Evolutionary conservation across 2,329 filamentous ascomycete genomes (phyloP), one percentile per base, ranked within the genome.

Genomic region (Cephalotrichum gorgonifer): DNA sequence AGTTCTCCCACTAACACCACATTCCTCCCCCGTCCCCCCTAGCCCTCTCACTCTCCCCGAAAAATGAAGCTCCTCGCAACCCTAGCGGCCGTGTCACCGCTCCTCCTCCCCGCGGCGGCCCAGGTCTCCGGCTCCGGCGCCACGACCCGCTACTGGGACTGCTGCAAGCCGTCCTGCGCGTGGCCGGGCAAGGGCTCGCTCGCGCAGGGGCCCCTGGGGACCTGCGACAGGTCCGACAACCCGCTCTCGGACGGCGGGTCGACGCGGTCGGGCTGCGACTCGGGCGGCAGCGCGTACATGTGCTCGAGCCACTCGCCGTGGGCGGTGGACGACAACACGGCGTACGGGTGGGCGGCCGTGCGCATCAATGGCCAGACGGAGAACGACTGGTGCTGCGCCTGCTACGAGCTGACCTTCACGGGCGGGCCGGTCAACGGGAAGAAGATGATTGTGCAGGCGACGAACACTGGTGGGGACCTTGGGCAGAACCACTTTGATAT

Each of bases 141-240:
- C 43, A 51, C 35, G 15, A 49, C 47, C 28, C 47, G 73, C 51
- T 77, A 75, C 60, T 76, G 77, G 75, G 82, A 86, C 61, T 86
- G 83, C 69, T 86, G 82, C 68, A 86, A 87, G 69, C 76, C 81
- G 23, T 82, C 78, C 20, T 86, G 81, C 61, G 70, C 71, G 3
- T 79, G 81, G 81, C 60, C 69, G 12, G 71, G 63, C 48, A 84
- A 84, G 61, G 77, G 74, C 14, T 53, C 68, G 38, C 33, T 44
- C 20, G 70, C 79, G 60, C 66, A 63, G 51, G 48, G 55, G 9
- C 73, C 78, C 14, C 74, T 80, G 31, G 63, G 64, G 17, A 74
- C 75, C 31, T 83, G 79, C 62, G 66, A 74, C 58, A 70, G 66
- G 54, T 65, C 72, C 54, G 75, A 82, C 66, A 70, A 72, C 51